These are phyloP conservation scores for Thalassiosira mediterranea DNA, from an alignment of 352 stramenopile genomes.

Conservation along the genomic window DNA sequence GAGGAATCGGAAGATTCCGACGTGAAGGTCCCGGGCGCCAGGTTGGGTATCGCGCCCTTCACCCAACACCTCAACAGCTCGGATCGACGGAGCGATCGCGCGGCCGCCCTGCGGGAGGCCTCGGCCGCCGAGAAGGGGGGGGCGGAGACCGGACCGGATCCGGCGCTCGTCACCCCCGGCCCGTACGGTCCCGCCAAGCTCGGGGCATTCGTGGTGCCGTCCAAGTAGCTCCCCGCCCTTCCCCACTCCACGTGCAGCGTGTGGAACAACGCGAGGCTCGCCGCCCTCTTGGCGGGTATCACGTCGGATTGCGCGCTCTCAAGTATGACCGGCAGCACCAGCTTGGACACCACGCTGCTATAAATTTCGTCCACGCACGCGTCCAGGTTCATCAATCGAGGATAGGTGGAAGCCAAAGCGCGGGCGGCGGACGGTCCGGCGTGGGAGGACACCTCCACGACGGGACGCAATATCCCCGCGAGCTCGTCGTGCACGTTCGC, in stretches of 20 bases:
- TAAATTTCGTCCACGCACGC: conserved; percentile 70
- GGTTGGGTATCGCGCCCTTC: conserved; percentile 62
- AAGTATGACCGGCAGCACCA: conserved; percentile 74
- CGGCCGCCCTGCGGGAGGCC: conserved; percentile 42
- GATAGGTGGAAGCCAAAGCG: conserved; percentile 21
- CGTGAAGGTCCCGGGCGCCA: conserved; percentile 68
- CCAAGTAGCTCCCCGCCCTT: conserved; percentile 68
- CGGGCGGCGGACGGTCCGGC: conserved; percentile 65
- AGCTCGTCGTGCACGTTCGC: conserved; percentile 70
- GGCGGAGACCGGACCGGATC: not conserved
- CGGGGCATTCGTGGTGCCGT: conserved; percentile 32
- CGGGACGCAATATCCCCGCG: conserved; percentile 55
- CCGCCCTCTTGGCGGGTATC: conserved; percentile 61
- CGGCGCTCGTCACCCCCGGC: conserved; percentile 24
- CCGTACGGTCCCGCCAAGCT: conserved; percentile 54
- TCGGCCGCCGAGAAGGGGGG: conserved; percentile 17
- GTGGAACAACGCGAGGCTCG: conserved; percentile 71
- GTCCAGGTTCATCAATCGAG: conserved; percentile 30
- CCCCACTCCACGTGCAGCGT: conserved; percentile 63
- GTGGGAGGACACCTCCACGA: conserved; percentile 75
- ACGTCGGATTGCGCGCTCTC: conserved; percentile 76
- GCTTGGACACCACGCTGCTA: conserved; percentile 62
- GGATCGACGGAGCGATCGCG: conserved; percentile 47
- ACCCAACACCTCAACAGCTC: conserved; percentile 78
- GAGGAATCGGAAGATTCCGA: conserved; percentile 48